Conservation (phyloP, 495 filamentous ascomycete genomes). For the Sphaerosporella brunnea region DNA sequence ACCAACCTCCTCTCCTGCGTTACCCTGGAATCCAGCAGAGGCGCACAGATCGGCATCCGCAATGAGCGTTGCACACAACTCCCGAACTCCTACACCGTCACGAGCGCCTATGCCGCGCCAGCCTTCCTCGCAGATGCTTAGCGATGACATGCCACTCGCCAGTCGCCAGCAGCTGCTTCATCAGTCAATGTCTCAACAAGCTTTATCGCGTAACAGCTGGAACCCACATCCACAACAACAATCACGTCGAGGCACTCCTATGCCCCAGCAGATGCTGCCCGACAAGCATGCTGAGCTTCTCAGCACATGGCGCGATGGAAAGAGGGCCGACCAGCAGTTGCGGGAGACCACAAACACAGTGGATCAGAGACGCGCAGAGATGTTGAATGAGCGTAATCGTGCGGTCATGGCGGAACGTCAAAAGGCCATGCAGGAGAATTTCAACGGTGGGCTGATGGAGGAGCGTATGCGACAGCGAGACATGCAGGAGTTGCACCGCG, state of each 20-base stretch:
- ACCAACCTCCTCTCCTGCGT: constrained; percentile 8
- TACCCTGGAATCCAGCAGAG: not conserved
- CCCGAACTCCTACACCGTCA: constrained; percentile 1
- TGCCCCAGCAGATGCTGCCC: not conserved
- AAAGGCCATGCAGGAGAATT: constrained; percentile 30
- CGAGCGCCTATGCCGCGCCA: constrained; percentile 4
- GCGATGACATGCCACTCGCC: constrained; percentile 59
- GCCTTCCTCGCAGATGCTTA: constrained; percentile 25
- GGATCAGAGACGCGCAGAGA: constrained; percentile 30
- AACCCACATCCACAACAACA: not conserved
- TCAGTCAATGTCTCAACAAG: constrained; percentile 24
- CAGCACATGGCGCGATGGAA: constrained; percentile 56
- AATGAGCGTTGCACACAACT: constrained; percentile 15
- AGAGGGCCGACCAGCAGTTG: constrained; percentile 43
- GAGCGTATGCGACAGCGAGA: constrained; percentile 58
- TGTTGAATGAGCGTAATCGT: constrained; percentile 29
- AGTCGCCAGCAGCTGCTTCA: constrained; percentile 42
- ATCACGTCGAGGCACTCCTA: not conserved
- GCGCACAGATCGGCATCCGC: constrained; percentile 8
- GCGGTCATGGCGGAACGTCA: constrained; percentile 21
- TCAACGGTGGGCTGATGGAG: constrained; percentile 37
- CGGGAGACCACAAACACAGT: constrained; percentile 29
- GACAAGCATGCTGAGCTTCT: constrained; percentile 32
- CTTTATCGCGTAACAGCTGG: not conserved
- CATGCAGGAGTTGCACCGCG: constrained; percentile 59